Evolutionary conservation across 164 flowering plant genomes (phyloP).

Genomic region (Saururus chinensis): DNA sequence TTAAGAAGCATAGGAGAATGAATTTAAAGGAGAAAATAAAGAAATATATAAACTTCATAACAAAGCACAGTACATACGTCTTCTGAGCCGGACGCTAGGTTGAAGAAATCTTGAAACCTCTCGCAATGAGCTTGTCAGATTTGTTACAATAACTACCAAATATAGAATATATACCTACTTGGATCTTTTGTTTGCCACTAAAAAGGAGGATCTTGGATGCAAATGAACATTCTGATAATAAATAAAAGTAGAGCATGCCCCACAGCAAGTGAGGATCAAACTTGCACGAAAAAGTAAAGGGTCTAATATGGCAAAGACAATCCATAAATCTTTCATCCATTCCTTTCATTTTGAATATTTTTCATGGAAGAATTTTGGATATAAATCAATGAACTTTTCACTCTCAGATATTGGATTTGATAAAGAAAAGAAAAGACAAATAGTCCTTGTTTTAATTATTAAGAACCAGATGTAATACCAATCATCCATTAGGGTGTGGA

Average conservation of each 20-base stretch:
- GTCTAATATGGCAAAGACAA: too few species aligned
- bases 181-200: constrained; percentile 50
- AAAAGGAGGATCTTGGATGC: constrained; percentile 40
- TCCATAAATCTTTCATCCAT: neutral
- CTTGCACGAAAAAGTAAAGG: too few species aligned
- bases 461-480: constrained; percentile 11
- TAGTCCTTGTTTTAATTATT: neutral
- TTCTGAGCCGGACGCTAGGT: constrained; percentile 21
- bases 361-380: too few species aligned
- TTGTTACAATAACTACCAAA: constrained; percentile 28
- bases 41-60: constrained; percentile 16
- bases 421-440: neutral
- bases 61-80: constrained; percentile 37
- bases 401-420: neutral
- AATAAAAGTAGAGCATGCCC: constrained; percentile 19
- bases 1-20: constrained; percentile 31
- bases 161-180: constrained; percentile 58
- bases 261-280: constrained; percentile 3
- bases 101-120: constrained; percentile 33
- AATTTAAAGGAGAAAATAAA: constrained; percentile 14
- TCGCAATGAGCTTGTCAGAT: constrained; percentile 43
- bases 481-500: constrained; percentile 40
- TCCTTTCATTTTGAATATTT: neutral
- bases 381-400: neutral
- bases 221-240: constrained; percentile 29